Evolutionary conservation across 2,329 filamentous ascomycete species (phyloP).

Genomic region (Bertia moriformis): DNA sequence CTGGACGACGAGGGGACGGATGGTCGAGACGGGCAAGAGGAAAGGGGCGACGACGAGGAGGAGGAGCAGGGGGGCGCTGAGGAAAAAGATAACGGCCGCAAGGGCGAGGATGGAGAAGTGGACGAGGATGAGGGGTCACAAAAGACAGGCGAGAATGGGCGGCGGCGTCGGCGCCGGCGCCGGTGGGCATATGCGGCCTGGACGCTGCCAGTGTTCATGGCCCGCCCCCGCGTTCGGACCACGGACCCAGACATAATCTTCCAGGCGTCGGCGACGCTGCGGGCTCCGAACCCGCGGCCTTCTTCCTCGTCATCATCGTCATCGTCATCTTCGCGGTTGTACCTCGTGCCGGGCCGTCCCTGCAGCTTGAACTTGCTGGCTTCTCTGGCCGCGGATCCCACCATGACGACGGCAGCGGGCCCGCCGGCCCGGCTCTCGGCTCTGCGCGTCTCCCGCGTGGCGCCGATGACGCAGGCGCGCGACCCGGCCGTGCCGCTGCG

Average conservation of each 20-base stretch:
- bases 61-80: conserved; percentile 10
- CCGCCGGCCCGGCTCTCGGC: conserved; percentile 56
- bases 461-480: conserved; percentile 44
- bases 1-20: too few species aligned
- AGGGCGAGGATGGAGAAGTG: conserved; percentile 10
- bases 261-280: conserved; percentile 19
- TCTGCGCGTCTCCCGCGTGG: conserved; percentile 59
- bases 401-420: conserved; percentile 30
- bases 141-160: conserved; percentile 7
- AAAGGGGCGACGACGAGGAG: conserved; percentile 7
- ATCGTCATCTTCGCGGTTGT: neutral
- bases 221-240: conserved; percentile 46
- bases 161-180: conserved; percentile 13
- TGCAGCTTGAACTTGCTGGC: conserved; percentile 65
- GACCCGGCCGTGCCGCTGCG: conserved; percentile 49
- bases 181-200: conserved; percentile 41
- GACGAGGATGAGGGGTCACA: conserved; percentile 10
- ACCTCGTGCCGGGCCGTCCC: conserved; percentile 18
- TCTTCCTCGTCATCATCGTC: neutral
- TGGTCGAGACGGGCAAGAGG: conserved; percentile 22
- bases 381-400: conserved; percentile 53
- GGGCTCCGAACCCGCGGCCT: too few species aligned
- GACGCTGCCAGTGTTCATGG: conserved; percentile 43
- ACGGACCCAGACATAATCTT: conserved; percentile 55
- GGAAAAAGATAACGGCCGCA: conserved; percentile 10